These are phyloP conservation scores for Penicillium sp. DNA, from an alignment of 2,329 filamentous ascomycete species.

Conservation along the genomic window DNA sequence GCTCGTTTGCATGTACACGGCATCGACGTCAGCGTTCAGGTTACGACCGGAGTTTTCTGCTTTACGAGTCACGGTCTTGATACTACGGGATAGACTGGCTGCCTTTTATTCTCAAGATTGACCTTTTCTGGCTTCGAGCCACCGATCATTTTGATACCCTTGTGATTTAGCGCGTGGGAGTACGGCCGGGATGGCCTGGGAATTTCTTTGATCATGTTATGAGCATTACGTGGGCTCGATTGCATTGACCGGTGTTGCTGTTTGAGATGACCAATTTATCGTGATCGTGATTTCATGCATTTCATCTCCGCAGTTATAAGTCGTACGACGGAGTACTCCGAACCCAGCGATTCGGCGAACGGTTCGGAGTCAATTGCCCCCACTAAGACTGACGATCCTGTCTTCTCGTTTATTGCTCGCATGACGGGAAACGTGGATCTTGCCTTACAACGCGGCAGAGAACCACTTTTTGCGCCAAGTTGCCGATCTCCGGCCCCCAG, in stretches of 20 bases:
- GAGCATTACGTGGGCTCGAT: no score
- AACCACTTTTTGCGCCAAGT: slow-evolving; percentile 13
- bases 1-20: slow-evolving; percentile 10
- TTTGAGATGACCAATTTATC: no score
- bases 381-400: slow-evolving; percentile 9
- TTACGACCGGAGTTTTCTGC: slow-evolving; percentile 17
- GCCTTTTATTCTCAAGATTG: slow-evolving; percentile 10
- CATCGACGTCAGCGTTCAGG: slow-evolving; percentile 18
- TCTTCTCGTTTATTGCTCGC: slow-evolving; percentile 14
- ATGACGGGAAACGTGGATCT: slow-evolving; percentile 20
- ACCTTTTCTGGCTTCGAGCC: slow-evolving; percentile 6
- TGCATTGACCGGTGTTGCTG: not conserved
- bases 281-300: no score
- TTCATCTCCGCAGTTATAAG: no score
- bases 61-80: slow-evolving; percentile 18
- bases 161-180: no score
- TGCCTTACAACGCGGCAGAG: slow-evolving; percentile 10
- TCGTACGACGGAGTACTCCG: no score
- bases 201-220: no score
- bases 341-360: no score
- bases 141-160: slow-evolving; percentile 29
- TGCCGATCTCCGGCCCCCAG: slow-evolving; percentile 4
- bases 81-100: slow-evolving; percentile 21
- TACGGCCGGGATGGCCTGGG: slow-evolving; percentile 7
- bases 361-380: no score